Conservation (phyloP, 31 red algal genomes). For the Porphyra umbilicalis region DNA sequence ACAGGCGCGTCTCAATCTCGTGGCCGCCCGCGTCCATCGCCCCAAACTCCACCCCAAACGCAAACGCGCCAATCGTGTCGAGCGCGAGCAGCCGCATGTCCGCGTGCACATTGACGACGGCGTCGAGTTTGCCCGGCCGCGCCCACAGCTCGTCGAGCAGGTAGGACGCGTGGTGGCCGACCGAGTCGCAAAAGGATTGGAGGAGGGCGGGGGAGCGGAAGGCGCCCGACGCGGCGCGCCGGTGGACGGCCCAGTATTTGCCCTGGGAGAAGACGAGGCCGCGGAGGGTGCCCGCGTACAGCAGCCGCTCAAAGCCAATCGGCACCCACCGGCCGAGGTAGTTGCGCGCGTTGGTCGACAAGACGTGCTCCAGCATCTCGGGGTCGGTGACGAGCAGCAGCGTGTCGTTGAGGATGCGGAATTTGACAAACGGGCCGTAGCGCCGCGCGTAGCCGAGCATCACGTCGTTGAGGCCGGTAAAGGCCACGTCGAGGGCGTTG, state of each 20-base stretch:
- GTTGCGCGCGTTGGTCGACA: conserved; percentile 12
- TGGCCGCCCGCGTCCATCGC: conserved; percentile 24
- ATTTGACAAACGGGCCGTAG: conserved; percentile 25
- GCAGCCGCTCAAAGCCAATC: conserved; percentile 19
- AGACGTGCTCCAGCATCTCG: neutral
- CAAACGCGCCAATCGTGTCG: conserved; percentile 27
- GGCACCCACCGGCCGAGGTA: conserved; percentile 31
- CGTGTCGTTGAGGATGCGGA: conserved; percentile 24
- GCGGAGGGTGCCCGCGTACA: conserved; percentile 19
- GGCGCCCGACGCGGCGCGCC: conserved; percentile 9
- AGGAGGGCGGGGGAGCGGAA: conserved; percentile 11
- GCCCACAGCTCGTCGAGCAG: conserved; percentile 10
- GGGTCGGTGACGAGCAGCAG: conserved; percentile 17
- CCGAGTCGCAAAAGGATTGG: conserved; percentile 7
- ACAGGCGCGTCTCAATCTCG: conserved; percentile 21
- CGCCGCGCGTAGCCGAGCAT: conserved; percentile 31
- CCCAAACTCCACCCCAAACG: conserved; percentile 30
- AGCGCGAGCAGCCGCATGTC: conserved; percentile 35
- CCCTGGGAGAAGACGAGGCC: conserved; percentile 33
- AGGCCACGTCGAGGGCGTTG: conserved; percentile 31
- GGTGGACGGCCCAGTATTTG: conserved; percentile 30
- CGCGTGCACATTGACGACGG: conserved; percentile 22
- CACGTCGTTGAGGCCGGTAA: conserved; percentile 16
- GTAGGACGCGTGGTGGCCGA: conserved; percentile 9
- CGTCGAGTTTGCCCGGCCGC: neutral